Percentiles rank a stretch among this genome's conserved stretches.
Evolutionary conservation across 2,329 filamentous ascomycete genomes (phyloP).

Genomic region (Penicillium psychrosexuale): DNA sequence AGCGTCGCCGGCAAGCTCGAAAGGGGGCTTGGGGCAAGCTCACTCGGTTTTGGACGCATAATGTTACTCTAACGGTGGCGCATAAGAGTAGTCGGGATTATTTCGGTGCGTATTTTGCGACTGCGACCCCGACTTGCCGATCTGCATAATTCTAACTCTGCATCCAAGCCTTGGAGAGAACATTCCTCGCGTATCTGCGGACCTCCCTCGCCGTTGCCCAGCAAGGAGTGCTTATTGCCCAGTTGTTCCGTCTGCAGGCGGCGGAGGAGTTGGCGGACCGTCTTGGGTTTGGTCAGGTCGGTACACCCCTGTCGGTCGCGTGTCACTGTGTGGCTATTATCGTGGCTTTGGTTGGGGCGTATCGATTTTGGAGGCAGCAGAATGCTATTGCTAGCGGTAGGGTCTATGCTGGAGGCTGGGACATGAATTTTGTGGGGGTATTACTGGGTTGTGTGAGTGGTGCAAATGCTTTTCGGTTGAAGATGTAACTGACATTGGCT

Average conservation of each 20-base stretch:
- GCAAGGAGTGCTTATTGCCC: constrained; percentile 62
- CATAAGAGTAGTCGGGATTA: constrained; percentile 44
- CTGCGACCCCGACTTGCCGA: too few relatives aligned
- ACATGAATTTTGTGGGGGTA: constrained; percentile 51
- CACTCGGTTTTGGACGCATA: constrained; percentile 74
- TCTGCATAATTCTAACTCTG: constrained; percentile 1
- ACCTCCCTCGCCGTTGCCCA: constrained; percentile 68
- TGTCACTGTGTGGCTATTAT: constrained; percentile 52
- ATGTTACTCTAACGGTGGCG: constrained; percentile 39
- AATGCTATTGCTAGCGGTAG: constrained; percentile 57
- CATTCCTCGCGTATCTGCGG: constrained; percentile 69
- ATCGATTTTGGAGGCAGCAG: constrained; percentile 61
- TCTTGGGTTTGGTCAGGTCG: constrained; percentile 61
- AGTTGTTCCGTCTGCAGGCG: constrained; percentile 61
- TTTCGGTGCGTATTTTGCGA: constrained; percentile 33
- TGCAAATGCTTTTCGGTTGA: background rate
- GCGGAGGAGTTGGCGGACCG: constrained; percentile 41
- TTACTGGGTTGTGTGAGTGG: constrained; percentile 50
- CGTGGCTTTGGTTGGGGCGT: constrained; percentile 53
- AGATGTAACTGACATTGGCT: background rate
- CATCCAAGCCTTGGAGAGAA: constrained; percentile 65
- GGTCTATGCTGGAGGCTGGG: constrained; percentile 58
- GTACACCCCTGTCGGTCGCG: constrained; percentile 55
- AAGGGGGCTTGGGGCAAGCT: constrained; percentile 62
- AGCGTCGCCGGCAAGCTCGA: constrained; percentile 7